phyloP scores from a whole-genome alignment of 345 rosid species.

The Populus alba region DNA sequence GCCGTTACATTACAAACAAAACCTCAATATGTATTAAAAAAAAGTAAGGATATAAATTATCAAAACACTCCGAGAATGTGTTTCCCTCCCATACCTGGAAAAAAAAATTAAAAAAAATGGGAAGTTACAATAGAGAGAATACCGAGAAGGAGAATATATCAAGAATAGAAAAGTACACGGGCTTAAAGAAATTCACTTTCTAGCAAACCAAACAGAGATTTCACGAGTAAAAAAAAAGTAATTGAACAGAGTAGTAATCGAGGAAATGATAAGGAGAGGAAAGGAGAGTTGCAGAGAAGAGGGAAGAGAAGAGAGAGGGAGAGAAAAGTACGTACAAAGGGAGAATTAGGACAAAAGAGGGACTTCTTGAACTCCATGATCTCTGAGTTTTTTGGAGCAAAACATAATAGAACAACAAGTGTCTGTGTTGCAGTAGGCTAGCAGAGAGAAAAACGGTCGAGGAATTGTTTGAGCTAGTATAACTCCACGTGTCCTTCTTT shows the following conservation, averaged over 20 bases:
- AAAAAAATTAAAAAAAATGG: background rate
- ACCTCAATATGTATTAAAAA: background rate
- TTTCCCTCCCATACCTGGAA: slow-evolving; percentile 61
- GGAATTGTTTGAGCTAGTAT: no score
- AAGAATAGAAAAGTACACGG: background rate
- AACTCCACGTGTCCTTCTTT: no score
- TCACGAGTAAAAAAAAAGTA: background rate
- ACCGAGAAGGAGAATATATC: background rate
- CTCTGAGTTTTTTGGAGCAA: background rate
- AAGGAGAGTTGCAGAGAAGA: background rate
- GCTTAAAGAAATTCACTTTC: background rate
- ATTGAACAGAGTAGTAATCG: no score
- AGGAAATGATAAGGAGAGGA: no score
- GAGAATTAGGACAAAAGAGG: slow-evolving; percentile 45
- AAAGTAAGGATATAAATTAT: slow-evolving; percentile 53
- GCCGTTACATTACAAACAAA: background rate
- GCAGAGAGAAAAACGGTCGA: background rate
- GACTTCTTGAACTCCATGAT: slow-evolving; percentile 22
- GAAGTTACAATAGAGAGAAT: background rate
- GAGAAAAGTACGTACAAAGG: slow-evolving; percentile 34
- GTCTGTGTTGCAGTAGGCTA: background rate
- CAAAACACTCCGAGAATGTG: slow-evolving; percentile 46
- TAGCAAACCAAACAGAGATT: slow-evolving; percentile 11
- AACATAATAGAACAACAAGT: background rate
- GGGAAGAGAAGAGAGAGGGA: background rate